These are phyloP conservation scores for Cladosporium sp. DNA, from an alignment of 2,329 filamentous ascomycete species.

Conservation along the genomic window DNA sequence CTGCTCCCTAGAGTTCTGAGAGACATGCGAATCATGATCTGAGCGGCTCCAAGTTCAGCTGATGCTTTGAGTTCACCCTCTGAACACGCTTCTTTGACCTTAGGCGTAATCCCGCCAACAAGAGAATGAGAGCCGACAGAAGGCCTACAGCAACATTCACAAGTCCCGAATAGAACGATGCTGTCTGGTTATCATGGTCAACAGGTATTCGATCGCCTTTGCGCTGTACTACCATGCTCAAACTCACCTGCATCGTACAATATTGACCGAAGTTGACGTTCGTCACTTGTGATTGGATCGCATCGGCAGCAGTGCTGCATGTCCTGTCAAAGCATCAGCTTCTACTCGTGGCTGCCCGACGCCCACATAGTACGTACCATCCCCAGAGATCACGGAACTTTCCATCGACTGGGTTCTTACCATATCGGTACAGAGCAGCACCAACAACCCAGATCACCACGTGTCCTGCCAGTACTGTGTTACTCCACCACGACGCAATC, in stretches of 20 bases:
- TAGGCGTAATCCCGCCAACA: constrained; percentile 27
- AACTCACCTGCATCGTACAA: constrained; percentile 35
- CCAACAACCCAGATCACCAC: constrained; percentile 35
- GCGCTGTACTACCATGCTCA: neutral
- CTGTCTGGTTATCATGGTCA: constrained; percentile 20
- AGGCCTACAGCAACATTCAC: constrained; percentile 30
- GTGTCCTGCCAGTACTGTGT: constrained; percentile 30
- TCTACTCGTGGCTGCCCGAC: constrained; percentile 25
- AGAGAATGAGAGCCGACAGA: constrained; percentile 29
- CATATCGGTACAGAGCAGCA: constrained; percentile 32
- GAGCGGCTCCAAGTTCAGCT: neutral
- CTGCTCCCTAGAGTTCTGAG: too few relatives aligned
- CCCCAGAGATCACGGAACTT: constrained; percentile 40
- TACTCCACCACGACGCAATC: constrained; percentile 28
- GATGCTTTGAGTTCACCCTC: neutral
- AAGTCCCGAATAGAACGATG: constrained; percentile 34
- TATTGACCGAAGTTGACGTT: constrained; percentile 35
- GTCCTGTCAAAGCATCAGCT: neutral
- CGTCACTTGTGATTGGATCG: constrained; percentile 35
- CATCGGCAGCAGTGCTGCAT: constrained; percentile 22
- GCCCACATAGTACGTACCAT: constrained; percentile 26
- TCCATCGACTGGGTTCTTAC: constrained; percentile 32
- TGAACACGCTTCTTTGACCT: constrained; percentile 30
- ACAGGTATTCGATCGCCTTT: neutral
- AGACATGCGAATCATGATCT: neutral